phyloP scores from a whole-genome alignment of 75 land plant genomes.

The Selaginella moellendorffii region DNA sequence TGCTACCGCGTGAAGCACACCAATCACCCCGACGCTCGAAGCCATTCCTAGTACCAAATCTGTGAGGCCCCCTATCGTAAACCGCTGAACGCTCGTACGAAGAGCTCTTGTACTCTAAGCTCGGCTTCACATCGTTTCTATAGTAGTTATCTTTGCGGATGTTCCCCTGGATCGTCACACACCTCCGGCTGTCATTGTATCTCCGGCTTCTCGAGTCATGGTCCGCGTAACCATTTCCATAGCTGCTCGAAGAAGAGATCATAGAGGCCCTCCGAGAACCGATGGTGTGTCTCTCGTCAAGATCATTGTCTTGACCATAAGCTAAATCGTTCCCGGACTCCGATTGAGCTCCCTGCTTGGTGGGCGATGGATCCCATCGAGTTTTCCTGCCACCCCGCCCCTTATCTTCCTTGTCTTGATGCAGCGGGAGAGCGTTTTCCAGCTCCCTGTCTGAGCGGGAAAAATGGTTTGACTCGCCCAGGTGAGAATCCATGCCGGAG shows the following conservation, averaged over 20 bases:
- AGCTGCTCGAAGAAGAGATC: too few species aligned
- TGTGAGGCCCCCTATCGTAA: background rate
- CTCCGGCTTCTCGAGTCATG: too few species aligned
- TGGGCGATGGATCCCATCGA: background rate
- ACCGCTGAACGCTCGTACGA: background rate
- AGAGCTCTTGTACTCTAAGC: background rate
- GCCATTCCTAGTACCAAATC: background rate
- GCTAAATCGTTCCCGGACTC: too few species aligned
- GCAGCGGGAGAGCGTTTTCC: too few species aligned
- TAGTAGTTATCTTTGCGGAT: background rate
- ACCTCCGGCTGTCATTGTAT: background rate
- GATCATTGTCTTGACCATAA: too few species aligned
- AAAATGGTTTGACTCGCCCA: too few species aligned
- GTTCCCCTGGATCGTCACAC: too few species aligned
- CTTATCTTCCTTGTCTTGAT: background rate
- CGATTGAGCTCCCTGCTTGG: background rate
- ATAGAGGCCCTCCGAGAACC: background rate
- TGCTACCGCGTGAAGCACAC: background rate
- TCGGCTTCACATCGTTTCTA: background rate
- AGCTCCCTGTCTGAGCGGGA: too few species aligned
- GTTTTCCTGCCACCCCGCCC: background rate
- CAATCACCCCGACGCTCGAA: background rate
- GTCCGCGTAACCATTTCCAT: too few species aligned
- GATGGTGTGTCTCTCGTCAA: too few species aligned
- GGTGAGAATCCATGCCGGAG: too few species aligned